Evolutionary conservation across 371 early-diverging fungal species (phyloP).

Genomic region (Blakeslea trispora): DNA sequence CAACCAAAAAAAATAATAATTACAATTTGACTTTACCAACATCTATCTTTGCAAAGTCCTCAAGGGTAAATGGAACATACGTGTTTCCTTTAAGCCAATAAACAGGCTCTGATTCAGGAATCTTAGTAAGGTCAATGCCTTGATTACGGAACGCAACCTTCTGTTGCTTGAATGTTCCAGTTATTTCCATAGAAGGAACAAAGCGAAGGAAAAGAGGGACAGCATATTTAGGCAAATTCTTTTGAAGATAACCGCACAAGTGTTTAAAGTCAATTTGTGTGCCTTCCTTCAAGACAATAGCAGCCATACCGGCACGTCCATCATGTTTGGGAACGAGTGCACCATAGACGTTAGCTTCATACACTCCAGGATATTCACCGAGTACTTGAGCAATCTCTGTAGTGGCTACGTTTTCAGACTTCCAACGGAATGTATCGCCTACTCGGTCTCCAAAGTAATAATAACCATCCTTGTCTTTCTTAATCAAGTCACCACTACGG

Average conservation of each 20-base stretch:
- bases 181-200: slow-evolving; percentile 45
- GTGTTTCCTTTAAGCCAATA: slow-evolving; percentile 47
- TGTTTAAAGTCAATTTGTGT: slow-evolving; percentile 28
- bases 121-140: slow-evolving; percentile 42
- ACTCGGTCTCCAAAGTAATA: slow-evolving; percentile 75
- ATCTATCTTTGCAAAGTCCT: slow-evolving; percentile 24
- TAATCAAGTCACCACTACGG: slow-evolving; percentile 70
- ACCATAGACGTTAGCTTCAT: slow-evolving; percentile 70
- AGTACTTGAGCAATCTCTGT: slow-evolving; percentile 66
- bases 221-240: slow-evolving; percentile 62
- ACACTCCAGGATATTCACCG: slow-evolving; percentile 55
- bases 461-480: slow-evolving; percentile 54
- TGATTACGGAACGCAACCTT: slow-evolving; percentile 52
- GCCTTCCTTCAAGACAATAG: slow-evolving; percentile 40
- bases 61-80: slow-evolving; percentile 49
- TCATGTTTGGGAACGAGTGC: slow-evolving; percentile 51
- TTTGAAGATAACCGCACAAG: slow-evolving; percentile 34
- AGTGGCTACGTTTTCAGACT: slow-evolving; percentile 70
- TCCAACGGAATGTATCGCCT: slow-evolving; percentile 79
- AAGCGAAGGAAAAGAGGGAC: slow-evolving; percentile 63
- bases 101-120: slow-evolving; percentile 41
- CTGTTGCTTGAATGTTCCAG: slow-evolving; percentile 60
- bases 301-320: slow-evolving; percentile 78
- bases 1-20: no score
- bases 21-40: slow-evolving; percentile 29